Percentiles rank a stretch among this genome's conserved stretches.
Evolutionary conservation across 768 basidiomycete genomes (phyloP).

Genomic region (button mushroom (Agaricus bisporus)): DNA sequence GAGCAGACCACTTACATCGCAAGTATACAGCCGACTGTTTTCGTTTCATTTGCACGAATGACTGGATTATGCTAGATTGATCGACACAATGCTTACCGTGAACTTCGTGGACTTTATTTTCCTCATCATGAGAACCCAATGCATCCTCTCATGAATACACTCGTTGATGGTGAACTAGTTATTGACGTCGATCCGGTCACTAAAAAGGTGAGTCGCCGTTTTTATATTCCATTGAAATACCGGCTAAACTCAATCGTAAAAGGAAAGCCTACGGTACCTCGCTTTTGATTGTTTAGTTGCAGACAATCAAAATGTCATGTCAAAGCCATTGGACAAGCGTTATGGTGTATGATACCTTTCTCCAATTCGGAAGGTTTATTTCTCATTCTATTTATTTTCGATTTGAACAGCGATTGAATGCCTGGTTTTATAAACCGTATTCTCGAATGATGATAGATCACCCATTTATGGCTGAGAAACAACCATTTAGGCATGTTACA

Average conservation of each 20-base stretch:
- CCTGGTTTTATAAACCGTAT: constrained; percentile 83
- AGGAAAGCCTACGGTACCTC: constrained; percentile 81
- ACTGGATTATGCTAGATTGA: constrained; percentile 63
- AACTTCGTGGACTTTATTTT: constrained; percentile 74
- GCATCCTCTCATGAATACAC: constrained; percentile 65
- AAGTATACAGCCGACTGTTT: constrained; percentile 20
- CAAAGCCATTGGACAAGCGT: constrained; percentile 72
- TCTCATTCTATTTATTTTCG: constrained; percentile 5
- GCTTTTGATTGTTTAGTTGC: constrained; percentile 93
- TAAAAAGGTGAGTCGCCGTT: constrained; percentile 44
- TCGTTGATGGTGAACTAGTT: constrained; percentile 93
- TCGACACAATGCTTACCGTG: constrained; percentile 83
- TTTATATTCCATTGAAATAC: neutral
- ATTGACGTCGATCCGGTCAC: constrained; percentile 80
- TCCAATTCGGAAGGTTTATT: neutral
- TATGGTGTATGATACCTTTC: constrained; percentile 64
- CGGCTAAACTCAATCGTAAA: constrained; percentile 11
- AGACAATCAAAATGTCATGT: constrained; percentile 84
- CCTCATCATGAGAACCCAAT: constrained; percentile 77
- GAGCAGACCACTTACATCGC: constrained; percentile 74
- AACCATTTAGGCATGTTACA: constrained; percentile 77
- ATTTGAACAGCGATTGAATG: constrained; percentile 56
- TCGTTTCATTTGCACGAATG: neutral
- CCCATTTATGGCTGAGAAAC: constrained; percentile 53
- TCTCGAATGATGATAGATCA: constrained; percentile 60